phyloP scores from a whole-genome alignment of 2,329 filamentous ascomycete species.

The Bimuria novae-zelandiae region DNA sequence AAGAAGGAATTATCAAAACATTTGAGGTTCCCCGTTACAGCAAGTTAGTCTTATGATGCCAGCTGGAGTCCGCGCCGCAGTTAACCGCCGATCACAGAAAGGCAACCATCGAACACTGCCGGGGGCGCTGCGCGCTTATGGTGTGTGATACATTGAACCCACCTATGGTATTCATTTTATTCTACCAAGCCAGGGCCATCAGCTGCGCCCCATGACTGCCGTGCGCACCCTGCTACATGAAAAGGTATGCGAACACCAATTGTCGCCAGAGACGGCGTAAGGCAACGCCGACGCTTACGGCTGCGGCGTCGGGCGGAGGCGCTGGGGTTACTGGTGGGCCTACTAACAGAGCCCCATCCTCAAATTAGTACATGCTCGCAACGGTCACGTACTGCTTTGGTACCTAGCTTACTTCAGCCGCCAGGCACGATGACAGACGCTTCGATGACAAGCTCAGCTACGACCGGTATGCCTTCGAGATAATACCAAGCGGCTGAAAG shows the following conservation, averaged over 20 bases:
- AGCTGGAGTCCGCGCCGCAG: not conserved
- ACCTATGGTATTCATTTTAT: not conserved
- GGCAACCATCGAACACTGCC: not conserved
- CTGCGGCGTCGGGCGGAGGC: not conserved
- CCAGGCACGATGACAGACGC: not conserved
- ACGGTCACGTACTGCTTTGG: not conserved
- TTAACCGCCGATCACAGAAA: not conserved
- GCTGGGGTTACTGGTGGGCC: not conserved
- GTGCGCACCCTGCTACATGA: not conserved
- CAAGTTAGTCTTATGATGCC: not conserved
- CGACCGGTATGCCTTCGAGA: too few relatives aligned
- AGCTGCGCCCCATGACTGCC: not conserved
- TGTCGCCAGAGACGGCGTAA: not conserved
- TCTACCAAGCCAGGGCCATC: too few relatives aligned
- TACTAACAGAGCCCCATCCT: too few relatives aligned
- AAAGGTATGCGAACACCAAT: conserved; percentile 1
- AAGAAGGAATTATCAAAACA: not conserved
- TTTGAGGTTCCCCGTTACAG: too few relatives aligned
- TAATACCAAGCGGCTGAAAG: too few relatives aligned
- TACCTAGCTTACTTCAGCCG: not conserved
- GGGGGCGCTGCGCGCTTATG: not conserved
- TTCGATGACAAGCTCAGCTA: not conserved
- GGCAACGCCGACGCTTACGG: not conserved
- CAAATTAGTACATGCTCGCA: conserved; percentile 3
- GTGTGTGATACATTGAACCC: not conserved